A percentile compares a stretch with the other conserved stretches of the same genome.
These are phyloP conservation scores for Senna tora DNA, from an alignment of 306 rosid species.

Conservation along the genomic window DNA sequence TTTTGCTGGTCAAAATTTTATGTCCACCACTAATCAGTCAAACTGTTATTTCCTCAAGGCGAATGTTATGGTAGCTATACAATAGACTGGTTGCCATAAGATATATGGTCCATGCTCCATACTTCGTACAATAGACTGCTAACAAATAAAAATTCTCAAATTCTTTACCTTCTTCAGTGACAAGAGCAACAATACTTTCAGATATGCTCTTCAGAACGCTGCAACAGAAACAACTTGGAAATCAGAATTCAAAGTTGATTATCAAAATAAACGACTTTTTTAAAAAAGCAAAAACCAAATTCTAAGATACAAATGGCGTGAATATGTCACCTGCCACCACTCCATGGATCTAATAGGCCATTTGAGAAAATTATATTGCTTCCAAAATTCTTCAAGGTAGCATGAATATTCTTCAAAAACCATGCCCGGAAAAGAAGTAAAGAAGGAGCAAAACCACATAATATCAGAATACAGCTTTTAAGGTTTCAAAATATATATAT, in stretches of 20 bases:
- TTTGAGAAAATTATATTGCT: slow-evolving; percentile 86
- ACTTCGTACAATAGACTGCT: not conserved
- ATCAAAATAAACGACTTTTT: slow-evolving; percentile 11
- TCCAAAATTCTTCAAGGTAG: slow-evolving; percentile 63
- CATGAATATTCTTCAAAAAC: slow-evolving; percentile 58
- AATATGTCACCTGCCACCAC: slow-evolving; percentile 78
- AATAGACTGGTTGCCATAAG: slow-evolving; percentile 18
- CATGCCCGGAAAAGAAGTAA: slow-evolving; percentile 27
- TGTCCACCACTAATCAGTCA: not conserved
- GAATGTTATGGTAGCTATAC: not conserved
- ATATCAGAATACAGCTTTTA: slow-evolving; percentile 20
- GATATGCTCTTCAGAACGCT: slow-evolving; percentile 79
- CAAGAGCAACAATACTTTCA: slow-evolving; percentile 70
- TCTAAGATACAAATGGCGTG: slow-evolving; percentile 19
- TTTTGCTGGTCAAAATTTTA: not conserved
- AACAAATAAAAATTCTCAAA: slow-evolving; percentile 26
- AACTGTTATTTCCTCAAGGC: not conserved
- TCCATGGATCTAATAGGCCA: slow-evolving; percentile 92
- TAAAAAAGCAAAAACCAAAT: not conserved
- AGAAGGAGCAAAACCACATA: slow-evolving; percentile 25
- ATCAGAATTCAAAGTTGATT: slow-evolving; percentile 24
- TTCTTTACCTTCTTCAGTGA: slow-evolving; percentile 70
- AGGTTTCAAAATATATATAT: too few relatives aligned
- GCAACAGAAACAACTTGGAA: slow-evolving; percentile 43
- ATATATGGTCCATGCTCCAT: slow-evolving; percentile 5